Conservation (phyloP, 2,329 filamentous ascomycete genomes). For the Ophiostoma sp. region DNA sequence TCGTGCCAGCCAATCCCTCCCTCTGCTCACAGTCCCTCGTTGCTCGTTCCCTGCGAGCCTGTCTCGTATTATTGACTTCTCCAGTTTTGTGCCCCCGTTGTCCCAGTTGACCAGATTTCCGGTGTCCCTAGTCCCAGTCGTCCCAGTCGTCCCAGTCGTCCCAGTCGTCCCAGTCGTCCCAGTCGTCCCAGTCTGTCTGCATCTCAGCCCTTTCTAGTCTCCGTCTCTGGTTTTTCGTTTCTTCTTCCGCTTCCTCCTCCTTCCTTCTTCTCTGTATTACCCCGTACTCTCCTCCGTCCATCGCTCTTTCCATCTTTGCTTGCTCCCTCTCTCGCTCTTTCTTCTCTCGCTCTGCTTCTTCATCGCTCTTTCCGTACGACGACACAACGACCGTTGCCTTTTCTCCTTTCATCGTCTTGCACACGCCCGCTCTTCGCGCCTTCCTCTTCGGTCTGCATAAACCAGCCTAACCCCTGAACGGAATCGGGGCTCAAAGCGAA, state of each 20-base stretch:
- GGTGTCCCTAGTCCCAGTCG: too few relatives aligned
- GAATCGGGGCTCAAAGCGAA: constrained; percentile 4
- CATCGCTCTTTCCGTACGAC: neutral
- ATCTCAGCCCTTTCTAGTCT: neutral
- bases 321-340: neutral
- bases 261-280: too few relatives aligned
- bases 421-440: neutral
- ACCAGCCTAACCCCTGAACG: constrained; percentile 8
- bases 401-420: neutral
- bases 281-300: neutral
- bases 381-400: too few relatives aligned
- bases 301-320: neutral
- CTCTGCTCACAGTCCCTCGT: neutral
- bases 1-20: neutral
- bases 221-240: neutral
- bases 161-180: too few relatives aligned
- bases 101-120: neutral
- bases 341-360: neutral
- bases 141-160: neutral
- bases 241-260: too few relatives aligned
- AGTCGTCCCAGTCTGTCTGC: neutral
- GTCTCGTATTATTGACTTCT: neutral
- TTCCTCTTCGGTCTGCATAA: constrained; percentile 7
- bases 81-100: constrained; percentile 3
- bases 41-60: neutral